A percentile compares a stretch with the other conserved stretches of the same genome.
Conservation (phyloP, 495 filamentous ascomycete species). For the Aspergillus coremiiformis region DNA sequence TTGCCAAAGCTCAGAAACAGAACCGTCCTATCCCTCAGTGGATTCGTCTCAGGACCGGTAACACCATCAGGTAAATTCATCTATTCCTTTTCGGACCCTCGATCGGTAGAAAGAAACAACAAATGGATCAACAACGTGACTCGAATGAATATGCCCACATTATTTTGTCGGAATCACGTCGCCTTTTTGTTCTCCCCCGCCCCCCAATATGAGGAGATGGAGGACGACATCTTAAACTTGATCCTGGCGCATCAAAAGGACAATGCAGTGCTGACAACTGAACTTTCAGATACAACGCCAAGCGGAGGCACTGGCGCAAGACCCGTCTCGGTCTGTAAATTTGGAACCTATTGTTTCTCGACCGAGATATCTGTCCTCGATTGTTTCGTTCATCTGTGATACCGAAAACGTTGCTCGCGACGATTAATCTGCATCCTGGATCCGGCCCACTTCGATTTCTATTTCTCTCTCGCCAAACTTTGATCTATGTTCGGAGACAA, state of each 20-base stretch:
- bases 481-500: not conserved
- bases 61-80: constrained; percentile 86
- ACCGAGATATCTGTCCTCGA: constrained; percentile 17
- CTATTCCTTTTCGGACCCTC: constrained; percentile 3
- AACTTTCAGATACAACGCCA: constrained; percentile 87
- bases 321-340: constrained; percentile 94
- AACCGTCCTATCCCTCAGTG: constrained; percentile 99
- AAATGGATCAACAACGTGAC: not conserved
- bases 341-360: constrained; percentile 11
- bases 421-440: constrained; percentile 14
- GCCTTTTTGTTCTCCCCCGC: not conserved
- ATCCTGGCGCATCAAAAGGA: not conserved
- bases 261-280: not conserved
- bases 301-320: constrained; percentile 99
- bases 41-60: constrained; percentile 95
- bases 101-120: not conserved
- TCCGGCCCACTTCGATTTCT: constrained; percentile 8
- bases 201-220: no score
- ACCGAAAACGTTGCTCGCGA: constrained; percentile 17
- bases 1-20: constrained; percentile 99
- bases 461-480: not conserved
- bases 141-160: not conserved
- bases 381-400: constrained; percentile 22
- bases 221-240: constrained; percentile 16
- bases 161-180: not conserved